These are phyloP conservation scores for Xylariaceae sp. DNA, from an alignment of 2,329 filamentous ascomycete species.

Conservation along the genomic window DNA sequence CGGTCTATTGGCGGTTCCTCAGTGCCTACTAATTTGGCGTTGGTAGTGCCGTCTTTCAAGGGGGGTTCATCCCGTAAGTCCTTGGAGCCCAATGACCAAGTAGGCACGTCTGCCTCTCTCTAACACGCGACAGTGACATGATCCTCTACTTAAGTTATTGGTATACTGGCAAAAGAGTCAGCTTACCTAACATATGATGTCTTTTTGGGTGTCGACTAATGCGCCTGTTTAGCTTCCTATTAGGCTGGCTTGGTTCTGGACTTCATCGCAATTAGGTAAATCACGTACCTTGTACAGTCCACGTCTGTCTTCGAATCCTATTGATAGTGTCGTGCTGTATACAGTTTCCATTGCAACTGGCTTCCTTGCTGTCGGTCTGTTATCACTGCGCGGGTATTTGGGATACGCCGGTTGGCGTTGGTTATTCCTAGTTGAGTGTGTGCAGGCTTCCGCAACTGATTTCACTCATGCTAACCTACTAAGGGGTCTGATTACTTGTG, in stretches of 20 bases:
- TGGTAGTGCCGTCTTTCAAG: constrained; percentile 38
- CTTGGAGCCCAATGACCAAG: constrained; percentile 5
- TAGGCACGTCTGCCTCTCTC: background rate
- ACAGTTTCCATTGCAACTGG: constrained; percentile 46
- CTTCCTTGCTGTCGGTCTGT: constrained; percentile 55
- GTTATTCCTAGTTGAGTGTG: constrained; percentile 46
- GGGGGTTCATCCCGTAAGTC: constrained; percentile 60
- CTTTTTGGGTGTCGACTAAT: background rate
- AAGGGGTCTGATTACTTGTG: constrained; percentile 34
- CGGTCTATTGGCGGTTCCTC: background rate
- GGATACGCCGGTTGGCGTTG: constrained; percentile 57
- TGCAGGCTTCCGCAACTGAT: constrained; percentile 3
- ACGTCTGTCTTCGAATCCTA: too few relatives aligned
- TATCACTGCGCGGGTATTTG: constrained; percentile 52
- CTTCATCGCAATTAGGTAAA: constrained; percentile 34
- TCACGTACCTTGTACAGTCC: background rate
- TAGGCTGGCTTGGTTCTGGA: constrained; percentile 68
- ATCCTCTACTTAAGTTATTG: constrained; percentile 68
- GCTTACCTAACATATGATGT: constrained; percentile 5
- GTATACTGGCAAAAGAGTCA: constrained; percentile 57
- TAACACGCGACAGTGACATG: constrained; percentile 27
- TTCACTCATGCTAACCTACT: constrained; percentile 13
- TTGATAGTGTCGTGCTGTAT: background rate
- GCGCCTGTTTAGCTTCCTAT: constrained; percentile 51
- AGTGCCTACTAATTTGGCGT: constrained; percentile 9